Percentiles rank a stretch among this genome's conserved stretches.
phyloP scores from a whole-genome alignment of 2,329 filamentous ascomycete genomes.

The Ascochyta rabiei region DNA sequence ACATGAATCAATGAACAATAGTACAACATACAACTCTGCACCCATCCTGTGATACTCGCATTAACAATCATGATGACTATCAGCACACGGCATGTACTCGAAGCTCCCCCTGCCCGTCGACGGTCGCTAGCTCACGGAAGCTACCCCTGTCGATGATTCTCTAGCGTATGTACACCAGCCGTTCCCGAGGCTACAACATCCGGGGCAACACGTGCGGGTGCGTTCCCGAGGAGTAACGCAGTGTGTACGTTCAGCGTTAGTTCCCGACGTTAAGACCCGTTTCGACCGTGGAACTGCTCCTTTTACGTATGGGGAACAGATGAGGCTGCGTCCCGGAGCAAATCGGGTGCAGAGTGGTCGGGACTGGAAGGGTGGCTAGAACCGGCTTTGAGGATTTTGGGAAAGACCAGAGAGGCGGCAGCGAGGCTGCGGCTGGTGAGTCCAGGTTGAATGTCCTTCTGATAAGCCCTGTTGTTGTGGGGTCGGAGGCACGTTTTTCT shows the following conservation, averaged over 20 bases:
- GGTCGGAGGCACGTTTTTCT: background rate
- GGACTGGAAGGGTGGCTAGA: constrained; percentile 7
- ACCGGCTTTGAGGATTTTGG: constrained; percentile 4
- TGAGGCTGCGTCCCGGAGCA: constrained; percentile 11
- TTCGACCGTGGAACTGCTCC: constrained; percentile 3
- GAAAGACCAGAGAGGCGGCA: background rate
- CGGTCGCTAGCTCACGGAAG: constrained; percentile 18
- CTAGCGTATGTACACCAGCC: constrained; percentile 25
- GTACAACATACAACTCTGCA: constrained; percentile 17
- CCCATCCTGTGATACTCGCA: background rate
- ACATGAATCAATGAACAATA: constrained; percentile 38
- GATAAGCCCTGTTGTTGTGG: background rate
- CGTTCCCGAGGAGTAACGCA: constrained; percentile 3
- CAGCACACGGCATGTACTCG: constrained; percentile 8
- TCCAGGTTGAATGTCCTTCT: background rate
- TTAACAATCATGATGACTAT: background rate
- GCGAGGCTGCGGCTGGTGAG: background rate
- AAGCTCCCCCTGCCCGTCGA: constrained; percentile 17
- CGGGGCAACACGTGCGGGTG: constrained; percentile 9
- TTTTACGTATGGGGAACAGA: constrained; percentile 12
- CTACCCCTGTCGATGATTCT: constrained; percentile 30
- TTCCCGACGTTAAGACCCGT: constrained; percentile 14
- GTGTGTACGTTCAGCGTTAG: constrained; percentile 16
- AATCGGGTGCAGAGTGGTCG: constrained; percentile 6
- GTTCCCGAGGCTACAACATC: constrained; percentile 25